Base-by-base conservation (phyloP, 2,329 filamentous ascomycete genomes). In the Cordyceps javanica region DNA sequence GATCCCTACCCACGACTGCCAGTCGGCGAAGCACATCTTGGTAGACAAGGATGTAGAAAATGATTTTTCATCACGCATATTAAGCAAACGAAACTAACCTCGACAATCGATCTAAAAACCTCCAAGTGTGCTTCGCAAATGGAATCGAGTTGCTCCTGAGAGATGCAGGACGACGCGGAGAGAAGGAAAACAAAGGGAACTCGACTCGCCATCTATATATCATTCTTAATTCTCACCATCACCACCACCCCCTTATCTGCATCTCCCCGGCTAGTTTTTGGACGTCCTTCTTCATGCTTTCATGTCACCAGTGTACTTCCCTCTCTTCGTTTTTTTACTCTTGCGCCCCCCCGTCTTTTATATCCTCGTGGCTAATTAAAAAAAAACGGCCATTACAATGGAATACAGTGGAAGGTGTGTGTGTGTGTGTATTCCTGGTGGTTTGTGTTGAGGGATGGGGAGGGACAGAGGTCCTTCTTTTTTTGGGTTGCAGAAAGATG, bases 141-240 rank as follows among this genome's bases (percentile, higher is more conserved):
- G 28, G 13, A 28, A 36, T 19, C 7, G 16, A n/a, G 14, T 25
- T 36, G 51, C n/a, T 30, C 16, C 36, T 25, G 28, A 42, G 51
- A 26, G 51, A 54, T 26, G 39, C 28, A 45, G 30, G 42, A 46
- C 42, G 52, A 44, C 38, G 38, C 26, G 13, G 13, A 53, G 21
- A 39, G 48, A n/a, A 39, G 23, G 32, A 48, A 44, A 36, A 5
- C 23, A 46, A 36, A 28, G 36, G 42, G 23, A 55, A 55, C 42
- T 46, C 28, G 41, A 32, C 53, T 48, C 42, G 46, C 44, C n/a
- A 55, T 42, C 36, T 57, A 50, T 51, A 57, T 44, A 51, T 38
- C 36, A 49, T 30, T 55, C 38, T 57, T 57, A 57, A 57, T 57
- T 41, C 55, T 50, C 55, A 36, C 19, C 30, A 26, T 5, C 26